Evolutionary conservation across 768 basidiomycete genomes (phyloP).

Genomic region (Gloeopeniophorella convolvens): DNA sequence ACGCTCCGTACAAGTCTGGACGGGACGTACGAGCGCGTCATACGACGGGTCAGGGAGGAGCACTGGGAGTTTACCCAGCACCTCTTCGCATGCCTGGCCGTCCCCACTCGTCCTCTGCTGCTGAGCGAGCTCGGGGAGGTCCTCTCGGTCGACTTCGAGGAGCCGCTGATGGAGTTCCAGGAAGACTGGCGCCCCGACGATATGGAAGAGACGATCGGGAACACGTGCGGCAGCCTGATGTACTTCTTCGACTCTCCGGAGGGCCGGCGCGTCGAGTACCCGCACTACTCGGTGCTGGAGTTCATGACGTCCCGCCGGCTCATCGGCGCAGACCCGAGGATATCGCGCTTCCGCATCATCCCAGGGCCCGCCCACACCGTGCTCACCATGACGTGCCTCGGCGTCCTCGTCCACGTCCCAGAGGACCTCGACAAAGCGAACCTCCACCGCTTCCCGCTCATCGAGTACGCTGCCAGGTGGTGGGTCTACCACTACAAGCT

Average conservation of each 20-base stretch:
- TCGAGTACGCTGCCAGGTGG: too few species aligned
- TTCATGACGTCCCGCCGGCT: not conserved
- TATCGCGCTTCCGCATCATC: not conserved
- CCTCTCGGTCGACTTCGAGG: conserved; percentile 21
- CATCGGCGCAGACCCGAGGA: not conserved
- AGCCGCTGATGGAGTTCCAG: too few species aligned
- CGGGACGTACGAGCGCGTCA: conserved; percentile 22
- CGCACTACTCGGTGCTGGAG: not conserved
- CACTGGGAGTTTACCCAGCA: conserved; percentile 15
- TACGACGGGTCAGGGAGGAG: conserved; percentile 19
- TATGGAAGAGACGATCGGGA: too few species aligned
- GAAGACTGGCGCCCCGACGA: not conserved
- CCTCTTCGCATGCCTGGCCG: conserved; percentile 22
- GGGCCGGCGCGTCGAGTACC: too few species aligned
- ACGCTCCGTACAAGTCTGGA: conserved; percentile 17
- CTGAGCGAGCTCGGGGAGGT: conserved; percentile 23
- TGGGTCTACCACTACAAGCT: not conserved
- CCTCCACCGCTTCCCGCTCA: too few species aligned
- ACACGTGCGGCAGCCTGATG: not conserved
- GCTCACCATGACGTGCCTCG: not conserved
- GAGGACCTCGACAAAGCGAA: too few species aligned
- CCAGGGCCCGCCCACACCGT: not conserved
- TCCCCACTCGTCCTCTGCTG: conserved; percentile 15
- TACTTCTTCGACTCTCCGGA: not conserved
- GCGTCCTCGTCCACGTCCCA: too few species aligned